Percentiles rank a stretch among this genome's conserved stretches.
Conservation (phyloP, 208 protist species). For the Leishmania lainsoni region DNA sequence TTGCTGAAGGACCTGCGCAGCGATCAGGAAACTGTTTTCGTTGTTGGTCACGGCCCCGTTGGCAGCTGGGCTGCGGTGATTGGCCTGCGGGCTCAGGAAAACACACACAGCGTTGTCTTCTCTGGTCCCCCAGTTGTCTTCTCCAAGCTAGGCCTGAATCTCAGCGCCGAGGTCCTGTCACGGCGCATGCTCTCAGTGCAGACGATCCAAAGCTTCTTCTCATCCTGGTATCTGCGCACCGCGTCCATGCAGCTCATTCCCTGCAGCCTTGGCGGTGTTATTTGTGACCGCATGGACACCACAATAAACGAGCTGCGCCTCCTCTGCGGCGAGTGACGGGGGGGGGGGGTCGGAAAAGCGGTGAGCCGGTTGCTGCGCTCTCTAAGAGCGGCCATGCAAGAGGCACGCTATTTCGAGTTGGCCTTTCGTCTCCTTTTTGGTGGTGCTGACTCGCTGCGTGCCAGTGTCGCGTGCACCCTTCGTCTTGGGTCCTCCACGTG, state of each 20-base stretch:
- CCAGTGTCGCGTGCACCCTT: too few species aligned
- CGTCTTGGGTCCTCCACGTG: too few species aligned
- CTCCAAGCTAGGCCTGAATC: slow-evolving; percentile 4
- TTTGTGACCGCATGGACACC: slow-evolving; percentile 41
- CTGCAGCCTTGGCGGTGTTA: slow-evolving; percentile 29
- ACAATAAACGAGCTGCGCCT: slow-evolving; percentile 32
- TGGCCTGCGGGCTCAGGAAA: slow-evolving; percentile 18
- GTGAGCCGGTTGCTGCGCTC: too few species aligned
- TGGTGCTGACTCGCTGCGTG: too few species aligned
- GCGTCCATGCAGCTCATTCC: slow-evolving; percentile 42
- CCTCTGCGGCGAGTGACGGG: slow-evolving; percentile 11
- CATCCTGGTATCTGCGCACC: slow-evolving; percentile 43
- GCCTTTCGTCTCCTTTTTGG: too few species aligned
- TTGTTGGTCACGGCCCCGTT: slow-evolving; percentile 35
- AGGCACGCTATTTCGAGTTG: too few species aligned
- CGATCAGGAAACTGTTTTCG: slow-evolving; percentile 21
- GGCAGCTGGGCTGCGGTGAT: slow-evolving; percentile 30
- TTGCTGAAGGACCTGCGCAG: not conserved
- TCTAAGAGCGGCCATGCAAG: too few species aligned
- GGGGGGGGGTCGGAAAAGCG: too few species aligned
- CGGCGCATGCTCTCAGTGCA: slow-evolving; percentile 37
- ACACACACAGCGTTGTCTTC: slow-evolving; percentile 36
- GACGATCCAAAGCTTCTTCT: slow-evolving; percentile 30
- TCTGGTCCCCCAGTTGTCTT: slow-evolving; percentile 27
- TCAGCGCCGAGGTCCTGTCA: slow-evolving; percentile 13